Percentiles rank a stretch among this genome's conserved stretches.
Evolutionary conservation across 495 filamentous ascomycete species (phyloP).

Genomic region (Hyaloscypha finlandica): DNA sequence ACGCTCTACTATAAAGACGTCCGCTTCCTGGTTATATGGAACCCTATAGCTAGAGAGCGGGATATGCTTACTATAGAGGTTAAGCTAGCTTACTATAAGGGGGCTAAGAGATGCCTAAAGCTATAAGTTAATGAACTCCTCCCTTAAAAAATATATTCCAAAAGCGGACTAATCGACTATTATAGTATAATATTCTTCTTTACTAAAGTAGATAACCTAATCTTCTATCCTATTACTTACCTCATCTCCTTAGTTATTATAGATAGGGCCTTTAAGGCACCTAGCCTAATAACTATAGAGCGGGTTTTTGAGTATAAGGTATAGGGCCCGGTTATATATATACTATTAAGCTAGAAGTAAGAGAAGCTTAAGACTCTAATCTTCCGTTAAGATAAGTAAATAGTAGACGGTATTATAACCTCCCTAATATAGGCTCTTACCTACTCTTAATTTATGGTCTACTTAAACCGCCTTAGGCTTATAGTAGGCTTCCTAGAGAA

Average conservation of each 20-base stretch:
- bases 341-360: conserved; percentile 33
- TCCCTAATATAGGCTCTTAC: conserved; percentile 3
- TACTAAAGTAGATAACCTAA: conserved; percentile 22
- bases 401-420: background rate
- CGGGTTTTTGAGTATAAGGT: conserved; percentile 32
- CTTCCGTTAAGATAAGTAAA: conserved; percentile 26
- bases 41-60: conserved; percentile 16
- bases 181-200: conserved; percentile 34
- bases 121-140: conserved; percentile 26
- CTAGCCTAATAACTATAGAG: conserved; percentile 19
- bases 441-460: conserved; percentile 17
- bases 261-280: conserved; percentile 30
- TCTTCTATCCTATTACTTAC: conserved; percentile 30
- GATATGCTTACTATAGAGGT: conserved; percentile 32
- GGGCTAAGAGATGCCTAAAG: conserved; percentile 29
- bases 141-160: background rate
- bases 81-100: conserved; percentile 33
- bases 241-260: conserved; percentile 27
- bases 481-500: conserved; percentile 10
- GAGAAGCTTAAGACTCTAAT: conserved; percentile 33
- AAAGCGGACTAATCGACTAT: conserved; percentile 6
- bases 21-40: conserved; percentile 20
- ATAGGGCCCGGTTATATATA: conserved; percentile 28
- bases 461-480: conserved; percentile 15
- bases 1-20: conserved; percentile 36